Conservation (phyloP, 2,329 filamentous ascomycete species). For the Alternaria consortialis region DNA sequence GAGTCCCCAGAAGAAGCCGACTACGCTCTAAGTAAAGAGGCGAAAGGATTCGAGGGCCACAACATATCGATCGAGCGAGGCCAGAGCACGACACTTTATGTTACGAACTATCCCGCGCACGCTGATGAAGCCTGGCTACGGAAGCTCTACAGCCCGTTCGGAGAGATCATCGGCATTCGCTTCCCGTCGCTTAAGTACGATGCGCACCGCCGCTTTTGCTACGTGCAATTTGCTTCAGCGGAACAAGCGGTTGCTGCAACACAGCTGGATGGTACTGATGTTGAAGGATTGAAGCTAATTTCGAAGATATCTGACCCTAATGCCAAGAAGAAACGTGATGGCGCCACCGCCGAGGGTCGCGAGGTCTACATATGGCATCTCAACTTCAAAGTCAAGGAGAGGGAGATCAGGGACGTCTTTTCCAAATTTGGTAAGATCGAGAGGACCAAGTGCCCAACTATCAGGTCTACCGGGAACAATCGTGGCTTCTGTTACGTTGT, state of each 20-base stretch:
- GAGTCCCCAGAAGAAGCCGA: conserved; percentile 79
- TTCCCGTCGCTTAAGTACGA: conserved; percentile 93
- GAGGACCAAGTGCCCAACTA: conserved; percentile 72
- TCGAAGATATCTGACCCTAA: conserved; percentile 86
- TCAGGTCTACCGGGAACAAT: conserved; percentile 70
- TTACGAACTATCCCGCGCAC: conserved; percentile 86
- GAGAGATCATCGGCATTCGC: conserved; percentile 83
- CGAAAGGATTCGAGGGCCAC: conserved; percentile 78
- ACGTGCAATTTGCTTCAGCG: conserved; percentile 81
- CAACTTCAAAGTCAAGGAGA: conserved; percentile 78
- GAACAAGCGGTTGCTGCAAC: conserved; percentile 63
- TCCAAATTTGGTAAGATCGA: conserved; percentile 78
- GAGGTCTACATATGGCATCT: conserved; percentile 89
- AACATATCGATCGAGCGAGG: conserved; percentile 79
- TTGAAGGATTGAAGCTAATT: conserved; percentile 73
- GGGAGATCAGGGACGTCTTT: conserved; percentile 76
- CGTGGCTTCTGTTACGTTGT: conserved; percentile 84
- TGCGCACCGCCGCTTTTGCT: conserved; percentile 90
- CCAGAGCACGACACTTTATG: conserved; percentile 81
- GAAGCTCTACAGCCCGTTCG: conserved; percentile 72
- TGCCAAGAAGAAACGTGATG: conserved; percentile 79
- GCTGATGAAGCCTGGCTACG: conserved; percentile 76
- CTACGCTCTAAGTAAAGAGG: conserved; percentile 81
- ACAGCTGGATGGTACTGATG: conserved; percentile 72
- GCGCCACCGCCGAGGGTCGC: conserved; percentile 84